These are phyloP conservation scores for Kodamaea plutei DNA, from an alignment of 1,139 yeast genomes.

Conservation along the genomic window DNA sequence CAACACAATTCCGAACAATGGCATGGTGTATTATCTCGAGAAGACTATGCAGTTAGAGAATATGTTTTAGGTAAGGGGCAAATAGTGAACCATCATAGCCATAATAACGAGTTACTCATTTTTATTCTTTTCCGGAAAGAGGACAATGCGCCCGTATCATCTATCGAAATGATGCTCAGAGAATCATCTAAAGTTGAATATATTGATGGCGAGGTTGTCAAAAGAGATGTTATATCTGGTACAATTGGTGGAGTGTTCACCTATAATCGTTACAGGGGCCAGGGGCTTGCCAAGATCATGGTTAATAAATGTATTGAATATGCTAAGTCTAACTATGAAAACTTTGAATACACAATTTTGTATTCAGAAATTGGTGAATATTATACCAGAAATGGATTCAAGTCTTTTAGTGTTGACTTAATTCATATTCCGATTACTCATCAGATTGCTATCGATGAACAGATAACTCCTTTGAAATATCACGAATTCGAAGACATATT, in stretches of 20 bases:
- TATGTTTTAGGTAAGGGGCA: slow-evolving; percentile 35
- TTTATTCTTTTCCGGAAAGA: slow-evolving; percentile 25
- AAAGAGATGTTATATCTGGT: slow-evolving; percentile 16
- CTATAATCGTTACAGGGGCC: slow-evolving; percentile 50
- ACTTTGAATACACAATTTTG: slow-evolving; percentile 42
- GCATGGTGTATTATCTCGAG: slow-evolving; percentile 44
- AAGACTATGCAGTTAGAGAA: slow-evolving; percentile 53
- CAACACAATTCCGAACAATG: slow-evolving; percentile 48
- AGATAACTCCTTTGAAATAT: slow-evolving; percentile 20
- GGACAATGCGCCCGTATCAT: slow-evolving; percentile 25
- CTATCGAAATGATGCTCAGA: slow-evolving; percentile 37
- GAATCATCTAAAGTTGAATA: slow-evolving; percentile 24
- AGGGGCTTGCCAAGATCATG: slow-evolving; percentile 63
- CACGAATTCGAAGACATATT: slow-evolving; percentile 30
- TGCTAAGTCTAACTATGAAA: slow-evolving; percentile 21
- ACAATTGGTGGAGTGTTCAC: slow-evolving; percentile 43
- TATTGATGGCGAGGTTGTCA: slow-evolving; percentile 17
- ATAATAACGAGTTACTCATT: slow-evolving; percentile 24
- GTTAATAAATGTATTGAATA: slow-evolving; percentile 42
- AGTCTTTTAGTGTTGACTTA: slow-evolving; percentile 44
- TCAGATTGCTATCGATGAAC: slow-evolving; percentile 5
- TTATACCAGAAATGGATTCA: slow-evolving; percentile 57
- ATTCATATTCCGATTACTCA: slow-evolving; percentile 17
- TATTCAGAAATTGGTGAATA: slow-evolving; percentile 75
- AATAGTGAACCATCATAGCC: slow-evolving; percentile 18